Percentiles rank a stretch among this genome's conserved stretches.
Conservation (phyloP, 176 grass and related monocot genomes). For the Hyparrhenia diplandra region DNA sequence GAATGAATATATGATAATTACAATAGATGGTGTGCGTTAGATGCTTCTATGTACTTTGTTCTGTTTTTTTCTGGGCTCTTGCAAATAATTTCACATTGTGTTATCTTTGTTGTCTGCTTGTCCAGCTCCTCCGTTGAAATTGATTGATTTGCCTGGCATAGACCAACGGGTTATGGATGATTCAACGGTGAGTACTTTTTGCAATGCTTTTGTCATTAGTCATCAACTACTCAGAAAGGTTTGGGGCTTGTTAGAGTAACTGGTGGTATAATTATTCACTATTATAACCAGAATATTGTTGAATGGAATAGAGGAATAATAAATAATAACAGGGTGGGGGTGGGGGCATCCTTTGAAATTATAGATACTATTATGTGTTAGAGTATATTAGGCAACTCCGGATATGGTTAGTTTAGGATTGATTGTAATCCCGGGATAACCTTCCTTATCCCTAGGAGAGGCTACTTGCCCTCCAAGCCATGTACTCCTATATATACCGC, state of each 20-base stretch:
- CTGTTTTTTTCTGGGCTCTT: neutral
- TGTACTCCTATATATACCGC: too few species aligned
- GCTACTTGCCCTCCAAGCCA: too few species aligned
- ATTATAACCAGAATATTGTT: neutral
- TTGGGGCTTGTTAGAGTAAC: neutral
- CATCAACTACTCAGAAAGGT: neutral
- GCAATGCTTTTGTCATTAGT: neutral
- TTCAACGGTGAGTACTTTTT: constrained; percentile 55
- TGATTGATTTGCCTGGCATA: constrained; percentile 96
- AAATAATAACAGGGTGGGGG: neutral
- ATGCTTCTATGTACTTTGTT: neutral
- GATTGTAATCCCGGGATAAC: too few species aligned
- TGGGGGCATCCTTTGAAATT: neutral
- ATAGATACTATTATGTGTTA: neutral
- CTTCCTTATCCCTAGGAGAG: too few species aligned
- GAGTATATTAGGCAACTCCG: too few species aligned
- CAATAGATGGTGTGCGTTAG: neutral
- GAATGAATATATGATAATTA: neutral
- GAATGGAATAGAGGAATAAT: neutral
- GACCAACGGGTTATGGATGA: constrained; percentile 92
- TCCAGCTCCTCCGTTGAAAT: constrained; percentile 94
- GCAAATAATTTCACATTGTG: constrained; percentile 14
- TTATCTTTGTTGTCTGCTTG: neutral
- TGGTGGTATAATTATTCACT: neutral
- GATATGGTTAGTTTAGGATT: too few species aligned